A percentile compares a stretch with the other conserved stretches of the same genome.
Evolutionary conservation across 805 yeast genomes (phyloP).

Genomic region (Wickerhamiella alocasiicola): DNA sequence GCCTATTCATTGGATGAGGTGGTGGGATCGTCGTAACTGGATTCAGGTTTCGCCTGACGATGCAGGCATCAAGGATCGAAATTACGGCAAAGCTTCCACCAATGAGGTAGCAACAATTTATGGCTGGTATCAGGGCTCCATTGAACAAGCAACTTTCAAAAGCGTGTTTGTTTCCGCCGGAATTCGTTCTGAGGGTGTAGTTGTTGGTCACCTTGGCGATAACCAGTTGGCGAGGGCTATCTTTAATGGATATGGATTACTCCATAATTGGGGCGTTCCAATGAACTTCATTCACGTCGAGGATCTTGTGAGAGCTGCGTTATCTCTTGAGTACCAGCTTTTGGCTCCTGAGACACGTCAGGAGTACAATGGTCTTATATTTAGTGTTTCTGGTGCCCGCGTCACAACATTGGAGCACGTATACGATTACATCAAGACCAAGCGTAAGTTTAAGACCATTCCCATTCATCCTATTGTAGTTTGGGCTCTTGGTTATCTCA

Average conservation of each 20-base stretch:
- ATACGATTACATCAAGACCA: slow-evolving; percentile 16
- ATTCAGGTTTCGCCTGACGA: slow-evolving; percentile 11
- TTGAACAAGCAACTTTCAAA: slow-evolving; percentile 16
- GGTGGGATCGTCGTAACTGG: slow-evolving; percentile 14
- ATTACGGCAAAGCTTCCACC: slow-evolving; percentile 10
- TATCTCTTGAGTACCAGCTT: slow-evolving; percentile 27
- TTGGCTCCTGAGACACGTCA: slow-evolving; percentile 18
- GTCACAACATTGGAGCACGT: slow-evolving; percentile 20
- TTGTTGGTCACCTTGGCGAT: slow-evolving; percentile 24
- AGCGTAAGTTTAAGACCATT: slow-evolving; percentile 13
- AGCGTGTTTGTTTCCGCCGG: slow-evolving; percentile 12
- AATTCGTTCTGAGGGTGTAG: slow-evolving; percentile 21
- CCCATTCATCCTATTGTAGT: slow-evolving; percentile 20
- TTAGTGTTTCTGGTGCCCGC: slow-evolving; percentile 17
- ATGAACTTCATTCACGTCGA: slow-evolving; percentile 25
- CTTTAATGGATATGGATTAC: slow-evolving; percentile 14
- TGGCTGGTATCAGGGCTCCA: slow-evolving; percentile 22
- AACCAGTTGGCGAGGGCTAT: slow-evolving; percentile 20
- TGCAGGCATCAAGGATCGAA: slow-evolving; percentile 6
- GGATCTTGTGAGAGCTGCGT: slow-evolving; percentile 32
- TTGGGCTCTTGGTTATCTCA: slow-evolving; percentile 15
- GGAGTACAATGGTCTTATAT: slow-evolving; percentile 12
- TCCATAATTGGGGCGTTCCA: slow-evolving; percentile 21
- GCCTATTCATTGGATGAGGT: slow-evolving; percentile 16
- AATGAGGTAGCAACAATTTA: slow-evolving; percentile 21